phyloP scores from a whole-genome alignment of 164 flowering plant species.

The Liquidambar formosana region DNA sequence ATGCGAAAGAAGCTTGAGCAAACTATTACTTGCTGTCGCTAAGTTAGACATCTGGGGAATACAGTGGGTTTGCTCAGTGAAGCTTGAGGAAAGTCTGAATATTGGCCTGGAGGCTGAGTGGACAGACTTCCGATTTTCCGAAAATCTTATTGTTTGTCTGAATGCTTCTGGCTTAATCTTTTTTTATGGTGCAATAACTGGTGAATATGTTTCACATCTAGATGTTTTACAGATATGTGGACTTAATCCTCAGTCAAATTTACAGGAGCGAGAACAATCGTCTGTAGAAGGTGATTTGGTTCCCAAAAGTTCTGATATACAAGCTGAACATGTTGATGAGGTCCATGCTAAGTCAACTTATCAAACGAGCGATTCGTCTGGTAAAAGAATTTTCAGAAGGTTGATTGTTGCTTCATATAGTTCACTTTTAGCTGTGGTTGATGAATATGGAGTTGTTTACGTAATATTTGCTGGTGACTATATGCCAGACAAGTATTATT shows the following conservation, averaged over 20 bases:
- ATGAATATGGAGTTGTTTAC: constrained; percentile 72
- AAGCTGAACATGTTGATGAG: constrained; percentile 19
- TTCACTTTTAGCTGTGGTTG: constrained; percentile 66
- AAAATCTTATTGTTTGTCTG: constrained; percentile 71
- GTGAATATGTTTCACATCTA: constrained; percentile 51
- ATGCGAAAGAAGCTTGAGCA: constrained; percentile 22
- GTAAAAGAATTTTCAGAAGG: constrained; percentile 52
- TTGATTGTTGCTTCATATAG: constrained; percentile 64
- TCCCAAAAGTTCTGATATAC: constrained; percentile 9
- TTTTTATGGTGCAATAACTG: constrained; percentile 55
- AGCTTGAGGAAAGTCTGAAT: constrained; percentile 41
- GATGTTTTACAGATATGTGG: constrained; percentile 54
- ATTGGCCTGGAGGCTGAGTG: constrained; percentile 44
- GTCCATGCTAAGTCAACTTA: constrained; percentile 10
- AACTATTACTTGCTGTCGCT: constrained; percentile 49
- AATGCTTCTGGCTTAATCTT: constrained; percentile 55
- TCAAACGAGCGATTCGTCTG: constrained; percentile 1
- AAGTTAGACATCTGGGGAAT: constrained; percentile 57
- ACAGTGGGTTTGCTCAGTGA: constrained; percentile 72
- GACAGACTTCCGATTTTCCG: constrained; percentile 77
- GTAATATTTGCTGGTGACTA: constrained; percentile 46
- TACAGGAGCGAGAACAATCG: constrained; percentile 19
- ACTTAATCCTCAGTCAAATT: constrained; percentile 21
- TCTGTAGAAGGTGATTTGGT: constrained; percentile 12
- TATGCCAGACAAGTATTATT: constrained; percentile 30